These are phyloP conservation scores for Gloeopeniophorella convolvens DNA, from an alignment of 768 basidiomycete species.

Conservation along the genomic window DNA sequence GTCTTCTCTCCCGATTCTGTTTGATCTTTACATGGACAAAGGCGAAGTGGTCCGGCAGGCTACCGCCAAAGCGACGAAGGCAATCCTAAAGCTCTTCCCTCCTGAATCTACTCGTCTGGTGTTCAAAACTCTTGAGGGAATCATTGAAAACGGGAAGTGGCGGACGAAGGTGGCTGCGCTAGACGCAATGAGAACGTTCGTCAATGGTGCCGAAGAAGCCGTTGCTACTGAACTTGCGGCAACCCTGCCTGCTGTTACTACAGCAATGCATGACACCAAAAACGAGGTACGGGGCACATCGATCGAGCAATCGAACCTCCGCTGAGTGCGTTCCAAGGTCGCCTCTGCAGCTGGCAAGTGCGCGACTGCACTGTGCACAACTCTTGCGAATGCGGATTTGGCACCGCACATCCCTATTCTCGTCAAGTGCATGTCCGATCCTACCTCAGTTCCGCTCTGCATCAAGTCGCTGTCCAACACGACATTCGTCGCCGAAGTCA, in stretches of 20 bases:
- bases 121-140: constrained; percentile 61
- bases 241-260: constrained; percentile 81
- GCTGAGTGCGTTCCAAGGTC: constrained; percentile 44
- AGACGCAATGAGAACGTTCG: constrained; percentile 76
- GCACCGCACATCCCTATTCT: constrained; percentile 81
- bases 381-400: constrained; percentile 90
- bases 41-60: constrained; percentile 85
- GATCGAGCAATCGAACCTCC: constrained; percentile 7
- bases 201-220: constrained; percentile 56
- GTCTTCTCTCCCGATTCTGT: constrained; percentile 66
- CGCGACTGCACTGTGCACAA: constrained; percentile 81
- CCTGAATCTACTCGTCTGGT: constrained; percentile 71
- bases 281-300: constrained; percentile 55
- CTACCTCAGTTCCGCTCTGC: constrained; percentile 80
- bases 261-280: constrained; percentile 96
- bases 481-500: constrained; percentile 97
- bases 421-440: constrained; percentile 92
- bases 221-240: constrained; percentile 80
- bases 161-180: constrained; percentile 88
- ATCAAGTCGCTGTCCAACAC: constrained; percentile 94
- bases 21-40: constrained; percentile 88
- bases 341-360: constrained; percentile 82
- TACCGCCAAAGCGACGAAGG: constrained; percentile 73
- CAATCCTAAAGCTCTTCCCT: constrained; percentile 77
- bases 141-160: constrained; percentile 89